Evolutionary conservation across 148 eudicot species (phyloP).

Genomic region (Gaultheria prostrata): DNA sequence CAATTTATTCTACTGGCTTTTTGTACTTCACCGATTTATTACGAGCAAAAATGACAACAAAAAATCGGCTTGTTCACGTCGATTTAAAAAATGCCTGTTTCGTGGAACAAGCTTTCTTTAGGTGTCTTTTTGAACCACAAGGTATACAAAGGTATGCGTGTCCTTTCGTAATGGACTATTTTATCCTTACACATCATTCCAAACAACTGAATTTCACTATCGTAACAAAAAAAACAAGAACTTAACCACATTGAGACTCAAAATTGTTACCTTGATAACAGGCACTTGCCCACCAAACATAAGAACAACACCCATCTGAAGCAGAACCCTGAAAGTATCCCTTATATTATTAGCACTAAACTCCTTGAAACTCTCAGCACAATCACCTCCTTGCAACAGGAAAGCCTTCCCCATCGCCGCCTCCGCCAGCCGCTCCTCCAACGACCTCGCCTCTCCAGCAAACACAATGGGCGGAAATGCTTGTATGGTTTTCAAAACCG

Average conservation of each 20-base stretch:
- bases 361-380: constrained; percentile 15
- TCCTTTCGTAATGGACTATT: too few species aligned
- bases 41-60: too few species aligned
- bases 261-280: background rate
- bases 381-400: constrained; percentile 58
- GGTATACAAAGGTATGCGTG: too few species aligned
- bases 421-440: constrained; percentile 60
- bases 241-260: background rate
- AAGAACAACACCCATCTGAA: constrained; percentile 13
- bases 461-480: constrained; percentile 68
- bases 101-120: too few species aligned
- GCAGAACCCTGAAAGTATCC: constrained; percentile 5
- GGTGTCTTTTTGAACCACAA: too few species aligned
- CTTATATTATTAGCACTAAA: background rate
- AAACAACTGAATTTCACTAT: background rate
- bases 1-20: too few species aligned
- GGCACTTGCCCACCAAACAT: constrained; percentile 15
- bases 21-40: too few species aligned
- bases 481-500: constrained; percentile 47
- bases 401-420: constrained; percentile 70
- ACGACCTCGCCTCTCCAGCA: constrained; percentile 63
- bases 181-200: background rate
- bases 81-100: too few species aligned
- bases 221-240: background rate
- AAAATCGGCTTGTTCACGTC: too few species aligned